Conservation (phyloP, 2,329 filamentous ascomycete genomes). For the Diaporthe capsici region DNA sequence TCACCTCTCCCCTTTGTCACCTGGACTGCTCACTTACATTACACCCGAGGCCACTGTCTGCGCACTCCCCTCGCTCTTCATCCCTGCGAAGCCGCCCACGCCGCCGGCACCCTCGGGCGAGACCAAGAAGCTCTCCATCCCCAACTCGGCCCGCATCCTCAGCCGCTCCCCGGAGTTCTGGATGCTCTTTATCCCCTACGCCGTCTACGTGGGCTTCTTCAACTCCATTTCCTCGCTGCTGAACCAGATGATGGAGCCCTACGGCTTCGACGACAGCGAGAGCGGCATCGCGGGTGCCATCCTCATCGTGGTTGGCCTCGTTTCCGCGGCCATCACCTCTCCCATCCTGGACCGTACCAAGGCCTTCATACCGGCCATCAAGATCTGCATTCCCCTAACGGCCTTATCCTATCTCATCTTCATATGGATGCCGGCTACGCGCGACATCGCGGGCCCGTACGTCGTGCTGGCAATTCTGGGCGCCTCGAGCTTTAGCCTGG, state of each 20-base stretch:
- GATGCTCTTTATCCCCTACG: slow-evolving; percentile 85
- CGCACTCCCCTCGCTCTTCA: slow-evolving; percentile 83
- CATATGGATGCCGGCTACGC: slow-evolving; percentile 82
- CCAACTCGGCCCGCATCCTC: slow-evolving; percentile 67
- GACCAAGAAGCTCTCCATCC: slow-evolving; percentile 67
- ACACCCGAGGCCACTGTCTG: slow-evolving; percentile 70
- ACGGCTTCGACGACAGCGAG: slow-evolving; percentile 85
- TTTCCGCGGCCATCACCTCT: slow-evolving; percentile 80
- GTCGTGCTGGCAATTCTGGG: slow-evolving; percentile 83
- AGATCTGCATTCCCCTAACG: slow-evolving; percentile 81
- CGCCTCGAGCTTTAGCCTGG: slow-evolving; percentile 82
- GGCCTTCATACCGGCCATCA: slow-evolving; percentile 80
- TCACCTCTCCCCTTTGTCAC: not conserved
- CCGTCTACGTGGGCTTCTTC: slow-evolving; percentile 91
- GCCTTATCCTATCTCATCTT: slow-evolving; percentile 81
- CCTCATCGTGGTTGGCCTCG: slow-evolving; percentile 89
- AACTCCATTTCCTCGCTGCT: slow-evolving; percentile 90
- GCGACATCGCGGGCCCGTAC: slow-evolving; percentile 76
- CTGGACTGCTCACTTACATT: slow-evolving; percentile 35
- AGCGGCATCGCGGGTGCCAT: slow-evolving; percentile 92
- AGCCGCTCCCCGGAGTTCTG: slow-evolving; percentile 78
- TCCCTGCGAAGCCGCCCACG: slow-evolving; percentile 82
- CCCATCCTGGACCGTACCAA: slow-evolving; percentile 91
- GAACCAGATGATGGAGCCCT: slow-evolving; percentile 90
- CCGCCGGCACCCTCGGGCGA: slow-evolving; percentile 79